phyloP scores from a whole-genome alignment of 2,329 filamentous ascomycete genomes.

The Phaeosphaeria sp. region DNA sequence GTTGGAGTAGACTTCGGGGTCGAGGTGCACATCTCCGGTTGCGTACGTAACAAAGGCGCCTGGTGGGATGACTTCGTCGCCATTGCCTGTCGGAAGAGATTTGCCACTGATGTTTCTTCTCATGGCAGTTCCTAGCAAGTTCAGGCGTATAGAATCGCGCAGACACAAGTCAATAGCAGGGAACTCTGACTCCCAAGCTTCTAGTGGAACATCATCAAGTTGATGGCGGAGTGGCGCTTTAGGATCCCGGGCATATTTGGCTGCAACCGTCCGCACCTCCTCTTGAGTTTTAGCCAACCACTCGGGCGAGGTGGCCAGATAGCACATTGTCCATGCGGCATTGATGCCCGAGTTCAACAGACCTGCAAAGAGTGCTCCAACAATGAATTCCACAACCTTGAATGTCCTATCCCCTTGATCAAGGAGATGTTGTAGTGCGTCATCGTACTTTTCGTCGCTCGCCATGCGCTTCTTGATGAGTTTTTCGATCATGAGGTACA shows the following conservation, averaged over 20 bases:
- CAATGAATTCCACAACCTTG: constrained; percentile 57
- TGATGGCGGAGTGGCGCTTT: constrained; percentile 45
- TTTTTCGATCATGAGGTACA: constrained; percentile 58
- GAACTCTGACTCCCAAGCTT: constrained; percentile 64
- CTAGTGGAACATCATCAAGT: constrained; percentile 55
- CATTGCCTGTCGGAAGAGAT: constrained; percentile 54
- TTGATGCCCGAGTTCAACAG: constrained; percentile 64
- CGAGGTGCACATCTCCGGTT: constrained; percentile 57
- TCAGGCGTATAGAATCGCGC: constrained; percentile 61
- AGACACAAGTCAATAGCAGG: constrained; percentile 60
- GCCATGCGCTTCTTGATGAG: constrained; percentile 56
- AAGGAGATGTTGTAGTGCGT: constrained; percentile 61
- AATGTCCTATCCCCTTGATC: constrained; percentile 57
- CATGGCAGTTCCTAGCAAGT: constrained; percentile 56
- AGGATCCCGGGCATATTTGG: constrained; percentile 50
- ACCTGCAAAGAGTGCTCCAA: constrained; percentile 64
- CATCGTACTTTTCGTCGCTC: constrained; percentile 52
- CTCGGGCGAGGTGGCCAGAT: constrained; percentile 42
- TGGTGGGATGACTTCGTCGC: constrained; percentile 60
- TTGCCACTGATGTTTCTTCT: constrained; percentile 58
- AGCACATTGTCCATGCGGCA: constrained; percentile 56
- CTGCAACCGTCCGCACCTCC: constrained; percentile 57
- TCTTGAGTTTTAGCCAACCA: constrained; percentile 55
- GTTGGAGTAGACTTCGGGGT: constrained; percentile 57
- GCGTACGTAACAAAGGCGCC: constrained; percentile 56